phyloP scores from a whole-genome alignment of 2,329 filamentous ascomycete genomes.

The Phialocephala subalpina region DNA sequence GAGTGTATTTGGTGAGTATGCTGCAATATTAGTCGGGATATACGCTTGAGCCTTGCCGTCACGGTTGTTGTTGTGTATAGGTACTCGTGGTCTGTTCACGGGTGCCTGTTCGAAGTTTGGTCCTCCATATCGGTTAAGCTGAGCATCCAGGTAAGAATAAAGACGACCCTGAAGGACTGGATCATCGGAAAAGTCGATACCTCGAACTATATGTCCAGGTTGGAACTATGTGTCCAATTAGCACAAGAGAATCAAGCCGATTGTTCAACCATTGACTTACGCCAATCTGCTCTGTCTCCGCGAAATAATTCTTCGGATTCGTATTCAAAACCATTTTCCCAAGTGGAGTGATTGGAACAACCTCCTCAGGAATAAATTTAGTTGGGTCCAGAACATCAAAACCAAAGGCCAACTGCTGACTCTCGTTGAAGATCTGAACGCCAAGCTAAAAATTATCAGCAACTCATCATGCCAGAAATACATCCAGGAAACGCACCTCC shows the following conservation, averaged over 20 bases:
- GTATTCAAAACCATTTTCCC: conserved; percentile 75
- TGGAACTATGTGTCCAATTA: conserved; percentile 61
- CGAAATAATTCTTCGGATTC: conserved; percentile 79
- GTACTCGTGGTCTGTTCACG: conserved; percentile 71
- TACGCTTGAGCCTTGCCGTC: conserved; percentile 75
- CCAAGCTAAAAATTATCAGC: conserved; percentile 56
- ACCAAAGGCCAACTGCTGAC: conserved; percentile 69
- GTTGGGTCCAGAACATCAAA: conserved; percentile 79
- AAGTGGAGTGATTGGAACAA: conserved; percentile 71
- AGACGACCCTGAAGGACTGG: conserved; percentile 77
- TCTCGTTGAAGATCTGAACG: conserved; percentile 75
- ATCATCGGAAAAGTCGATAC: conserved; percentile 77
- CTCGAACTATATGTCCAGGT: conserved; percentile 76
- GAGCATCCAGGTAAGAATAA: conserved; percentile 80
- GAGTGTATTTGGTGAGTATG: conserved; percentile 73
- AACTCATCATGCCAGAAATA: neutral
- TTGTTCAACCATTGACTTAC: conserved; percentile 48
- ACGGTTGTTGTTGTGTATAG: conserved; percentile 77
- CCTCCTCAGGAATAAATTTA: conserved; percentile 77
- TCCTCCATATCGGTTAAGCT: conserved; percentile 74
- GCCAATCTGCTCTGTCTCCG: conserved; percentile 78
- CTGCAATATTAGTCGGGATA: conserved; percentile 70
- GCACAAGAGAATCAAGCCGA: neutral
- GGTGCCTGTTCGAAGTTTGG: conserved; percentile 80
- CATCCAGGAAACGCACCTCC: conserved; percentile 47